Evolutionary conservation across 1,284 basidiomycete species (phyloP), one percentile per base, ranked within the genome.

Genomic region (Tilletia indica): DNA sequence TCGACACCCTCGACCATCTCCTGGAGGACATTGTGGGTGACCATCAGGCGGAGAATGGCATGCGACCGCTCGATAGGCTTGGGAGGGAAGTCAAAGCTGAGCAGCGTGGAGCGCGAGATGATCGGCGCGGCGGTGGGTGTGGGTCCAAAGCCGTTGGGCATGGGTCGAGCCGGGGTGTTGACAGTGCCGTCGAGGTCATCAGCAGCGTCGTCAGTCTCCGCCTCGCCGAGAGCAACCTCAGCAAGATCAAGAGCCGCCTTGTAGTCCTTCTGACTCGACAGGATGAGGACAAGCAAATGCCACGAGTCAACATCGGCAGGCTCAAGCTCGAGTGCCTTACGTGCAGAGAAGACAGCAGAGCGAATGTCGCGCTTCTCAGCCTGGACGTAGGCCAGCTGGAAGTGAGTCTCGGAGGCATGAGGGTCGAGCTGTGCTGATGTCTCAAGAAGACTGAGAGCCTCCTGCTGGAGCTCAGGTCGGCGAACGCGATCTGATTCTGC

Each of bases 1-100:
- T 96, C 93, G 0, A 92, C 88, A 0, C 97, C 97, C 58, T 93
- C 91, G 25, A 92, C 88, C 68, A 91, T 89, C 86, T 99, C 96
- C 16, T 89, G 88, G 66, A 98, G 86, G 3, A 91, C 89, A 70
- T 93, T 90, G 82, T 93, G 91, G 0, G 94, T 93, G 88, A 97
- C 92, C 54, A 94, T 88, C 49, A 99, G 85, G 83, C 95, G 91
- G 69, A 97, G 86, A 36, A 92, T 90, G 70, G 91, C 87, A 78
- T 92, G 92, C 74, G 95, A 91, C 4, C 87, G 83, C 70, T 93
- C 91, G 47, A 88, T 86, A 19, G 86, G 86, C 77, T 90, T 89
- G 2, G 88, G 87, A 19, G 89, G 83, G 5, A 88, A 82, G 75
- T 83, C 83, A 70, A 80, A 76, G 70, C 79, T 82, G 39, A 91